A percentile compares a stretch with the other conserved stretches of the same genome.
Conservation (phyloP, 208 protist genomes). For the Acanthamoeba castellanii region DNA sequence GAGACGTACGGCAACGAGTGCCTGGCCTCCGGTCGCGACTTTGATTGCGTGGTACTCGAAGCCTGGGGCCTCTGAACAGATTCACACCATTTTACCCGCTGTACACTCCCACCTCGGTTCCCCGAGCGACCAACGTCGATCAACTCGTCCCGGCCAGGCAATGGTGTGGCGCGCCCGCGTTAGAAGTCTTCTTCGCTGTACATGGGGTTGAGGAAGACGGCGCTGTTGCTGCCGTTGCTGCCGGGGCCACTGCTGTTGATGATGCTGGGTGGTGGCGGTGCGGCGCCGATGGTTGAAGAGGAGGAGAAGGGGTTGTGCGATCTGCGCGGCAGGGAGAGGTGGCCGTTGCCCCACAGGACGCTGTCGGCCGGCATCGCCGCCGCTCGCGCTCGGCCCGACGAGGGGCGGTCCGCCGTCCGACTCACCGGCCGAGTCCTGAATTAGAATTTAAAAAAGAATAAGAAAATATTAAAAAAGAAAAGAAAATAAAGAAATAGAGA, state of each 20-base stretch:
- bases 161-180: too few relatives aligned
- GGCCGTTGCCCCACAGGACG: not conserved
- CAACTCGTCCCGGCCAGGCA: too few relatives aligned
- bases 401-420: too few relatives aligned
- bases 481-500: not conserved
- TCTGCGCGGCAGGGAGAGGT: too few relatives aligned
- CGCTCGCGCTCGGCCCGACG: not conserved
- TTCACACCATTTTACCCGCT: not conserved
- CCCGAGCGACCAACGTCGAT: too few relatives aligned
- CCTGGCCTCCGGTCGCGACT: constrained; percentile 74
- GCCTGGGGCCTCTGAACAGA: constrained; percentile 74
- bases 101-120: not conserved
- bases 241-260: too few relatives aligned
- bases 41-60: constrained; percentile 72
- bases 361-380: not conserved
- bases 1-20: constrained; percentile 72
- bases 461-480: not conserved
- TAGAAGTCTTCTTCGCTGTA: not conserved
- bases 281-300: not conserved
- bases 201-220: not conserved
- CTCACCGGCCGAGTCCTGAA: too few relatives aligned
- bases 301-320: not conserved
- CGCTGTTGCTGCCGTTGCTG: too few relatives aligned
- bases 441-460: too few relatives aligned
- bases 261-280: too few relatives aligned